Evolutionary conservation across 1,284 basidiomycete species (phyloP).

Genomic region (Mrakiaceae sp.): DNA sequence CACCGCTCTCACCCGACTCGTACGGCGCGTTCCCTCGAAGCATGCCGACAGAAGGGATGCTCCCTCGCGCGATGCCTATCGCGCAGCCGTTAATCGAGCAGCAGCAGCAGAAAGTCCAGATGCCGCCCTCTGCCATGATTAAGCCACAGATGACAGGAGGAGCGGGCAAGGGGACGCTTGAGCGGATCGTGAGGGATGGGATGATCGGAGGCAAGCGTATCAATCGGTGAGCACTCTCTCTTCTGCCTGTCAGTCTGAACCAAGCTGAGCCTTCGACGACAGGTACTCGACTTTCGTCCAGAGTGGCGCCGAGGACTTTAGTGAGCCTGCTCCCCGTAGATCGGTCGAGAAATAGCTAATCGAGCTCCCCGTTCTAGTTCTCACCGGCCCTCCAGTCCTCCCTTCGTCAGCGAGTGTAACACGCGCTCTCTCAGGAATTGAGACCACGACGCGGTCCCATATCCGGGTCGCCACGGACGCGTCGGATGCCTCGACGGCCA

Average conservation of each 20-base stretch:
- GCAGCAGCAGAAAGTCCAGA: too few relatives aligned
- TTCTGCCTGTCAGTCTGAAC: too few relatives aligned
- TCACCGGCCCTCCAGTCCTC: not conserved
- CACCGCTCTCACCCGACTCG: not conserved
- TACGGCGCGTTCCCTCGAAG: not conserved
- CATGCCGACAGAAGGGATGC: not conserved
- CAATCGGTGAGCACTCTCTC: too few relatives aligned
- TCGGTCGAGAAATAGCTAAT: not conserved
- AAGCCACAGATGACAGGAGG: too few relatives aligned
- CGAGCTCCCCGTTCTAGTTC: not conserved
- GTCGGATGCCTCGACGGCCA: constrained; percentile 26
- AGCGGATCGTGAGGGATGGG: too few relatives aligned
- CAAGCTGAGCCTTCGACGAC: too few relatives aligned
- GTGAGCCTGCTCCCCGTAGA: too few relatives aligned
- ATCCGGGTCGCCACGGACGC: constrained; percentile 1
- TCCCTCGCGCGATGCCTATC: not conserved
- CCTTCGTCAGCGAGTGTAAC: constrained; percentile 6
- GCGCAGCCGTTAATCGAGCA: not conserved
- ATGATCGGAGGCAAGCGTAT: too few relatives aligned
- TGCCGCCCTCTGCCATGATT: too few relatives aligned
- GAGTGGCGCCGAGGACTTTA: too few relatives aligned
- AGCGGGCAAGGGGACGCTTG: too few relatives aligned
- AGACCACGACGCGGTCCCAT: not conserved
- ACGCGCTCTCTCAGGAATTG: constrained; percentile 9
- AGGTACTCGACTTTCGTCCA: too few relatives aligned